Base-by-base conservation (phyloP, 306 rosid genomes). In the Ochetophila trinervis region DNA sequence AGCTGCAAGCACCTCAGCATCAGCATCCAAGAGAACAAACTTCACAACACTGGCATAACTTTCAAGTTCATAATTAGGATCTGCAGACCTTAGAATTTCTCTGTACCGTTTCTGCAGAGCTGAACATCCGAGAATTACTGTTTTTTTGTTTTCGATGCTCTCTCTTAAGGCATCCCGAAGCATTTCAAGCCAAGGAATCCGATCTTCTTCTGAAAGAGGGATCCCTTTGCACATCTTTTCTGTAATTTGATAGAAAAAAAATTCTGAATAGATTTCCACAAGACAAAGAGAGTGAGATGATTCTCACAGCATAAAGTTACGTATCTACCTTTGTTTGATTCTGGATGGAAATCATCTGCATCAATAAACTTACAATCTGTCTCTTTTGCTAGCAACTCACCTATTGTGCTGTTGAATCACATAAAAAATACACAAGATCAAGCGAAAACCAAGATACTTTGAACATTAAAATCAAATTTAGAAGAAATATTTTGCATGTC, bases 341-440 rank as follows among this genome's bases (percentile, higher is more conserved):
- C 74, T 17, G 95, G 77, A 66, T 92, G 96, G 73, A 82, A 87
- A 82, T 89, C 84, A 85, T 89, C 98, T 6, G 98, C 98, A 77
- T 92, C 98, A 63, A 89, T 82, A 49, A 82, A 89, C 62, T 62
- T 79, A 42, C 68, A 79, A 6, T 64, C 77, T 63, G 72, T 71
- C 76, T 67, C 82, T 62, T 70, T 72, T 57, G 86, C 91, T 65
- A 92, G 76, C 83, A 80, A 74, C 74, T 70, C 85, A 19, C 98
- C 95, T 53, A 92, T 74, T 16, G 98, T 87, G 34, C 96, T 92
- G 83, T 81, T 70, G 22, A 73, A 72, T 48, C 8, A 68, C 20
- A 60, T 51, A 68, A 56, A 32, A 34, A 74, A 50, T 21, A 54
- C 12, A 36, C 61, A 17, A 58, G 70, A 68, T 36, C 66, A 53